Evolutionary conservation across 179 eudicot genomes (phyloP).

Genomic region (Nepenthes alata): DNA sequence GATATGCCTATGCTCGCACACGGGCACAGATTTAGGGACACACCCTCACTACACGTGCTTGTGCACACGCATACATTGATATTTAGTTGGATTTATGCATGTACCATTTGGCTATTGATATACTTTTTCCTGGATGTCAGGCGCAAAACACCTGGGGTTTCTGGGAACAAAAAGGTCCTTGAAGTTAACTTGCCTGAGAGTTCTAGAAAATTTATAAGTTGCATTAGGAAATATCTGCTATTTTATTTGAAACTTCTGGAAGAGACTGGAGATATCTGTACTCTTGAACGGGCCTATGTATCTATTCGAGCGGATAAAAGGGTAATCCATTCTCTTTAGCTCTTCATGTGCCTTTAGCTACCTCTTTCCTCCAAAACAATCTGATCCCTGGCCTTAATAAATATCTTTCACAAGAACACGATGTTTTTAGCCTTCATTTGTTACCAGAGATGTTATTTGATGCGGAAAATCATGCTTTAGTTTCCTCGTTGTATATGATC

Average conservation of each 20-base stretch:
- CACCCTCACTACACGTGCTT: too few relatives aligned
- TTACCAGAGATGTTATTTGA: not conserved
- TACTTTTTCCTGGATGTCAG: conserved; percentile 22
- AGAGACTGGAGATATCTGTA: conserved; percentile 70
- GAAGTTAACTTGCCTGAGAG: conserved; percentile 97
- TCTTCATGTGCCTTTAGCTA: not conserved
- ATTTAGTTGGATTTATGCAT: not conserved
- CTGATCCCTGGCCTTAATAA: not conserved
- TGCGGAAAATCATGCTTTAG: not conserved
- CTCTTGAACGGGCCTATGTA: conserved; percentile 84
- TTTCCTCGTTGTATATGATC: not conserved
- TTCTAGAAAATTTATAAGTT: conserved; percentile 91
- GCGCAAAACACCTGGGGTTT: conserved; percentile 68
- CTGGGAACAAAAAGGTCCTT: conserved; percentile 61
- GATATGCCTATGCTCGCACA: too few relatives aligned
- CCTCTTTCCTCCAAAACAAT: not conserved
- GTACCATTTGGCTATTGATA: not conserved
- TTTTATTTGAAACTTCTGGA: conserved; percentile 84
- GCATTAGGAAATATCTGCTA: conserved; percentile 80
- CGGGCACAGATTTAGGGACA: too few relatives aligned
- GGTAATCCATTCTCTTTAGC: conserved; percentile 31
- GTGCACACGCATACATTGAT: too few relatives aligned
- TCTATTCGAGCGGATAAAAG: conserved; percentile 87
- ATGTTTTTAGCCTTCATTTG: not conserved
- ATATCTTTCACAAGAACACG: not conserved